Percentiles rank a stretch among this genome's conserved stretches.
phyloP scores from a whole-genome alignment of 2,329 filamentous ascomycete species.

The Raffaelea ambrosiae region DNA sequence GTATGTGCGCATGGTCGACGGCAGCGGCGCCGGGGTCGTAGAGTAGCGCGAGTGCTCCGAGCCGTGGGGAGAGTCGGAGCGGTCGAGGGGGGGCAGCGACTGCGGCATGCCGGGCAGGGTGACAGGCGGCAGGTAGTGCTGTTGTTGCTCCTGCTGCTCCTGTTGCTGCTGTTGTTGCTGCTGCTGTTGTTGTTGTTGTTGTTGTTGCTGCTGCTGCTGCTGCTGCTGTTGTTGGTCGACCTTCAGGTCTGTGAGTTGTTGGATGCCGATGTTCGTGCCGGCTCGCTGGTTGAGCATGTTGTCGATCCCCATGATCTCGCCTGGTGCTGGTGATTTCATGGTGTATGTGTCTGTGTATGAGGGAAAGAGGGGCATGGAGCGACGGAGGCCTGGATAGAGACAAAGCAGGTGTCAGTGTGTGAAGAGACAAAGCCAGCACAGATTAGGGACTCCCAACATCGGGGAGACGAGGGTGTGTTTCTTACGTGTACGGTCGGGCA shows the following conservation, averaged over 20 bases:
- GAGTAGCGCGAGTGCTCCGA: constrained; percentile 52
- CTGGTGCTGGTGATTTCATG: constrained; percentile 35
- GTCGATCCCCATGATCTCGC: constrained; percentile 44
- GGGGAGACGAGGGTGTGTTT: too few relatives aligned
- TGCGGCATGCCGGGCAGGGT: constrained; percentile 13
- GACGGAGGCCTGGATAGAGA: background rate
- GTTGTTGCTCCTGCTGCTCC: constrained; percentile 6
- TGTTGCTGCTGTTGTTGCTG: constrained; percentile 9
- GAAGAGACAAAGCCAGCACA: too few relatives aligned
- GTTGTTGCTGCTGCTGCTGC: constrained; percentile 7
- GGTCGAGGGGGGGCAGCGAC: constrained; percentile 33
- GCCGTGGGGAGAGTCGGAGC: constrained; percentile 49
- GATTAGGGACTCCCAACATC: too few relatives aligned
- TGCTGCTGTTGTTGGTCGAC: constrained; percentile 6
- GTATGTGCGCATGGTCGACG: constrained; percentile 31
- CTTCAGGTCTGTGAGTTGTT: constrained; percentile 17
- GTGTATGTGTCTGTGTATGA: constrained; percentile 8
- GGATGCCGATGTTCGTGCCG: constrained; percentile 23
- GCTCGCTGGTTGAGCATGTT: constrained; percentile 44
- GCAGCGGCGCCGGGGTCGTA: constrained; percentile 28
- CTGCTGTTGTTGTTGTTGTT: constrained; percentile 6
- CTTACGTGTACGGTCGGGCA: too few relatives aligned
- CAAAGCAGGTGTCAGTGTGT: background rate
- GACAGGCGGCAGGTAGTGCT: constrained; percentile 10
- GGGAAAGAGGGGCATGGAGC: background rate